Evolutionary conservation across 2,329 filamentous ascomycete genomes (phyloP), one percentile per base, ranked within the genome.

Genomic region (Aspergillus sp.): DNA sequence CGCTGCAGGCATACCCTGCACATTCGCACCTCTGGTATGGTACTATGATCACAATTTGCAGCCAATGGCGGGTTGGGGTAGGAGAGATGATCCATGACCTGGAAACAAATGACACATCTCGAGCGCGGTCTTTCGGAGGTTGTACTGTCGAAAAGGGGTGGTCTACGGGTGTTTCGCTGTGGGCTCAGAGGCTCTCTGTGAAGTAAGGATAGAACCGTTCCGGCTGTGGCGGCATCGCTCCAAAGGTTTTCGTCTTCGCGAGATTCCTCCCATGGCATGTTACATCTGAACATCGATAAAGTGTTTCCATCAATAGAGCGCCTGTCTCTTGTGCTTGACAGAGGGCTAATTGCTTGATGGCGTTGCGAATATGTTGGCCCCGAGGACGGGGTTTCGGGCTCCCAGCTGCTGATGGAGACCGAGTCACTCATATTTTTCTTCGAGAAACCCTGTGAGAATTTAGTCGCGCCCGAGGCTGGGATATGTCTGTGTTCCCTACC

Each of bases 161-260:
- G 17, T 39, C 10, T 39, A 19, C 17, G 37, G 17, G 15, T 10
- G 5, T 19, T 7, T 39, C 37, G 37, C 13, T 17, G 37, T 10
- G 37, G 37, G 19, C 37, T 39, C 9, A 43, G 5, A 5, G 41
- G 48, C 20, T 56, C 50, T 17, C 49, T 54, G 5, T 49, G 53
- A 23, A 56, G 52, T 23, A 56, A 35, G 38, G 52, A 53, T 27
- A 55, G 53, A 4, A 56, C 54, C 12, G 47, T 48, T 25, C 48
- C 43, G 19, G 54, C 54, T 12, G 54, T 56, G 23, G 39, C 42
- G 9, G 50, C 54, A 44, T 56, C 54, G 20, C 49, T 54, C 54
- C 54, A 56, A 44, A 43, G 46, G 10, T 22, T 43, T 10, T 17
- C 33, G 37, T 43, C 41, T 17, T 42, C 39, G 22, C 35, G 25